These are phyloP conservation scores for Ustilago vetiveriae DNA, from an alignment of 1,284 basidiomycete species.

Conservation along the genomic window DNA sequence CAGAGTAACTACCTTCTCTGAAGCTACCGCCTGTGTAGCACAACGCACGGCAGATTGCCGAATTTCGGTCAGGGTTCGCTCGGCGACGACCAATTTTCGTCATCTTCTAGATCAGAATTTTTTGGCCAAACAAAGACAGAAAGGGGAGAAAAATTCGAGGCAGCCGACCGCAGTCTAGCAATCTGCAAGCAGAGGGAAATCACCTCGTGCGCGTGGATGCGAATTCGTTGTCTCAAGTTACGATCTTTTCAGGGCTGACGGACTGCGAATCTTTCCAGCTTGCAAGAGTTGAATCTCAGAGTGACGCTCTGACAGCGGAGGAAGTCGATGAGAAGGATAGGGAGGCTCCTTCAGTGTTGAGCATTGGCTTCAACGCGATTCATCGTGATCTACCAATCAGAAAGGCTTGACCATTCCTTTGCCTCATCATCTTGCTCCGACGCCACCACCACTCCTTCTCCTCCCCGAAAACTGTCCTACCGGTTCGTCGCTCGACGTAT, in stretches of 20 bases:
- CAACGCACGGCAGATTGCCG: constrained; percentile 34
- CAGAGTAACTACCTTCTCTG: too few relatives aligned
- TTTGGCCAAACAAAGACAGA: too few relatives aligned
- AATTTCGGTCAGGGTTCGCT: constrained; percentile 36
- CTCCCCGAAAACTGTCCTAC: background rate
- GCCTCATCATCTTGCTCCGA: background rate
- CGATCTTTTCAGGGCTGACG: background rate
- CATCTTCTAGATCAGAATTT: too few relatives aligned
- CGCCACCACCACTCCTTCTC: constrained; percentile 30
- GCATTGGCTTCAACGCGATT: constrained; percentile 4
- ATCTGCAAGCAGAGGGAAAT: too few relatives aligned
- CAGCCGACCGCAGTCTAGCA: background rate
- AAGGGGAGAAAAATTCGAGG: constrained; percentile 3
- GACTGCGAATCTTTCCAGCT: background rate
- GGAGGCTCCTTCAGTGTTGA: background rate
- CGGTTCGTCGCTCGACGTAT: constrained; percentile 11
- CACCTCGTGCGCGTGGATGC: too few relatives aligned
- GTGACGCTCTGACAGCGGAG: too few relatives aligned
- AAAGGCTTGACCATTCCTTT: background rate
- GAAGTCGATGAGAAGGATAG: too few relatives aligned
- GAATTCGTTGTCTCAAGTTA: too few relatives aligned
- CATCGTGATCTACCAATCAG: background rate
- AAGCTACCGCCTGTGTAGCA: constrained; percentile 21
- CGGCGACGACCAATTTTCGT: constrained; percentile 3
- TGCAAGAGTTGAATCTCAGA: too few relatives aligned